phyloP scores from a whole-genome alignment of 139 green algal species.

The Micractinium conductrix region DNA sequence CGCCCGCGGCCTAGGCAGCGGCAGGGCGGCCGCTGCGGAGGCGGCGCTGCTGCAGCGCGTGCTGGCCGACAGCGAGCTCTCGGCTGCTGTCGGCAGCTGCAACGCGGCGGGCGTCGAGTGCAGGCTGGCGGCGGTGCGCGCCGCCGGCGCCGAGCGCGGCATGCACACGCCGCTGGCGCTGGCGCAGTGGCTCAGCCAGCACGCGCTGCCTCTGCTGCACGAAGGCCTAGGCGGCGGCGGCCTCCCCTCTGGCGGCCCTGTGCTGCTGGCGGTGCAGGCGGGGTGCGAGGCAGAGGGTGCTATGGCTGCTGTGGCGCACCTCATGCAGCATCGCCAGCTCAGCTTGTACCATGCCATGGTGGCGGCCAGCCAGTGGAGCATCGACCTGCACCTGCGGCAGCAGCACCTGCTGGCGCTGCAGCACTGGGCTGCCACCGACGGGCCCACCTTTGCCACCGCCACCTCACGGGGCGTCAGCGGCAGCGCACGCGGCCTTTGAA shows the following conservation, averaged over 20 bases:
- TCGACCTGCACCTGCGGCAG: constrained; percentile 32
- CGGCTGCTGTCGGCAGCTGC: not conserved
- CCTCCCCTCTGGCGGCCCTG: not conserved
- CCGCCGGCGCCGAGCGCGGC: not conserved
- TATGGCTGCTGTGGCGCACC: constrained; percentile 31
- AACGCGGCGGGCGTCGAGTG: constrained; percentile 22
- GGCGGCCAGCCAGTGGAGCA: constrained; percentile 32
- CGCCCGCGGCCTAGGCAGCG: not conserved
- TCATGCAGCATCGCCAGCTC: constrained; percentile 8
- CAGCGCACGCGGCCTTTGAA: constrained; percentile 95
- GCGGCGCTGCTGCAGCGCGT: constrained; percentile 2
- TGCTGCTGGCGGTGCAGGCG: constrained; percentile 40
- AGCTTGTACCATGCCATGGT: constrained; percentile 40
- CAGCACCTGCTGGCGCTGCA: constrained; percentile 37
- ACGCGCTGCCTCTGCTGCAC: constrained; percentile 9
- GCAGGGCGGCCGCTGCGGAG: not conserved
- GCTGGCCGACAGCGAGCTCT: constrained; percentile 3
- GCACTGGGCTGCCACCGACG: constrained; percentile 10
- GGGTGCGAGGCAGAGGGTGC: constrained; percentile 43
- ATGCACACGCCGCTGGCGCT: constrained; percentile 16
- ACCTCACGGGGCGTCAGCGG: not conserved
- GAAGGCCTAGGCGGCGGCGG: not conserved
- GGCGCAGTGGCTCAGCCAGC: not conserved
- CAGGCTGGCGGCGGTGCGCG: not conserved
- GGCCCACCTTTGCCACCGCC: not conserved